A percentile compares a stretch with the other conserved stretches of the same genome.
phyloP scores from a whole-genome alignment of 257 asterid genomes.

The Thymus mandschuricus region DNA sequence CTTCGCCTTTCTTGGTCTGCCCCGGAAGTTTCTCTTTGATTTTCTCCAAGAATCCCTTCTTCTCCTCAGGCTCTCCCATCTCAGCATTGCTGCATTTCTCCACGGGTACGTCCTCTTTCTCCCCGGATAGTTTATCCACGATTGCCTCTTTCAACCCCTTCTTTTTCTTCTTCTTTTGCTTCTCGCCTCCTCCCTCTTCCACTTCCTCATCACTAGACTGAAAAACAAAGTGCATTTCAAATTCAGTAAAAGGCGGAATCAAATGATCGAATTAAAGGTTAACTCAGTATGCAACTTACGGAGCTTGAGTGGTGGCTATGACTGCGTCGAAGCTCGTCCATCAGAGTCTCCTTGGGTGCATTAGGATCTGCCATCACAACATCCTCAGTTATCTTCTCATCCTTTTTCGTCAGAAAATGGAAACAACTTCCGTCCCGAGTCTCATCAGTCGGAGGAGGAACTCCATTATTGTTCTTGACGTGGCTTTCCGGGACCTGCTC shows the following conservation, averaged over 20 bases:
- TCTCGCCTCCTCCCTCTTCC: conserved; percentile 45
- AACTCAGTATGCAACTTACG: conserved; percentile 21
- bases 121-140: conserved; percentile 38
- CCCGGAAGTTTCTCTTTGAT: conserved; percentile 53
- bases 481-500: conserved; percentile 33
- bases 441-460: conserved; percentile 8
- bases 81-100: conserved; percentile 28
- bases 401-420: conserved; percentile 40
- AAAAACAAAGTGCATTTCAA: neutral
- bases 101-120: conserved; percentile 14
- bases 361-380: conserved; percentile 30
- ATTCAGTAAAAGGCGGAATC: neutral
- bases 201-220: conserved; percentile 60
- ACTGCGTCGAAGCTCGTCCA: conserved; percentile 44
- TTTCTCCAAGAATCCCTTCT: conserved; percentile 51
- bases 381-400: conserved; percentile 24
- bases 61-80: conserved; percentile 30
- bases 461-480: conserved; percentile 13
- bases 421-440: conserved; percentile 32
- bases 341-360: conserved; percentile 29
- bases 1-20: conserved; percentile 39
- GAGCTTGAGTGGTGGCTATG: conserved; percentile 42
- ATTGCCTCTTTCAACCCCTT: conserved; percentile 45
- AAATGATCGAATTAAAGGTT: neutral
- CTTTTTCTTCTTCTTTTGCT: conserved; percentile 39